Evolutionary conservation across 2,329 filamentous ascomycete genomes (phyloP), one percentile per base, ranked within the genome.

Genomic region (Phyllosticta citrichinensis): DNA sequence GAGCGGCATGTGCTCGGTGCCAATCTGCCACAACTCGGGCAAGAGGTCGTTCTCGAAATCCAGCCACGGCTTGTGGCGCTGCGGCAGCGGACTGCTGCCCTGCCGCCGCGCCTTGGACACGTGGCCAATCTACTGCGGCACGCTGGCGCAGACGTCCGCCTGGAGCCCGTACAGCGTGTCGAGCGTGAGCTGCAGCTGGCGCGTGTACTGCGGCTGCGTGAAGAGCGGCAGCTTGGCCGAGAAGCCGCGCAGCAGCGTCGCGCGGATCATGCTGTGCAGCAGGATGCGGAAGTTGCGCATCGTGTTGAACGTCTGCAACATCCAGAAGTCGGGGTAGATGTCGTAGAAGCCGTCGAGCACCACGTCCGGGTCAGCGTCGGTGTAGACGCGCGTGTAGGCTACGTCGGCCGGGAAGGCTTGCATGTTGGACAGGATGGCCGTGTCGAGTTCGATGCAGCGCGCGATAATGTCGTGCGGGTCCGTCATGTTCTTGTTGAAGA

Each of bases 121-220:
- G 47, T 73, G 69, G 30, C 71, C 69, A 2, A 73, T 63, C 54
- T 73, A 69, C 53, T 73, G 71, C 0, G 71, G 71, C 12, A 72
- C 67, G 57, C 68, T 71, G 19, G 71, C 70, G 9, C 73, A 59
- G 19, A 74, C 71, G 24, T 71, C 71, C 1, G 67, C 65, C 57
- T 73, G 71, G 24, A 71, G 52, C 12, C 63, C 53, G 14, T 67
- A 66, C n/a, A 73, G 62, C 10, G 58, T 65, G 25, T 64, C 56
- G 1, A 68, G 67, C 17, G 68, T 68, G n/a, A 60, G 63, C 24
- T 65, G 63, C 2, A 74, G 64, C 11, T 68, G 64, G 1, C 62
- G 57, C 8, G 66, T 62, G 40, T 70, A 69, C n/a, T 63, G 61
- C 1, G 55, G 20, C 24, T 52, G 17, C 47, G 27, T 35, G 50